Percentiles rank a stretch among this genome's conserved stretches.
These are phyloP conservation scores for Kalanchoe fedtschenkoi DNA, from an alignment of 164 flowering plant genomes.

Conservation along the genomic window DNA sequence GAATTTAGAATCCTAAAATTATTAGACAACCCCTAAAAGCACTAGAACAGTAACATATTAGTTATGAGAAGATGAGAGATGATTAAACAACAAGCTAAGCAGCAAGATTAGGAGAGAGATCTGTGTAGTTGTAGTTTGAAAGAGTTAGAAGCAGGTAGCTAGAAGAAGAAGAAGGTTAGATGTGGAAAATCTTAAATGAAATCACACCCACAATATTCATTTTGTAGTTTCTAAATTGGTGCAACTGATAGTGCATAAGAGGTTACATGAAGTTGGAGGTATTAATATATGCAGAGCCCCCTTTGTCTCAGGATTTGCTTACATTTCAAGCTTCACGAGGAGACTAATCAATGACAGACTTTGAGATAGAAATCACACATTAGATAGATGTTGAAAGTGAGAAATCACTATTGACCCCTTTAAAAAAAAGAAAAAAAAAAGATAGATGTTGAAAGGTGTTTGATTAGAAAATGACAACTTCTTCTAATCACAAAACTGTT, in stretches of 20 bases:
- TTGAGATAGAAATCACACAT: too few species aligned
- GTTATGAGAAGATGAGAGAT: too few species aligned
- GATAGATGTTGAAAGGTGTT: neutral
- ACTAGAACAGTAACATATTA: too few species aligned
- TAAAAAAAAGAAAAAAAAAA: too few species aligned
- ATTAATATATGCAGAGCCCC: neutral
- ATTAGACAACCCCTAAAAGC: too few species aligned
- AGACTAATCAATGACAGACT: neutral
- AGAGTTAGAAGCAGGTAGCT: too few species aligned
- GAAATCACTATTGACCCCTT: too few species aligned
- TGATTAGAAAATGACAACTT: neutral
- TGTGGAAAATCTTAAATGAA: neutral
- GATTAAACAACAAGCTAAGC: too few species aligned
- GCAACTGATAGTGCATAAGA: neutral
- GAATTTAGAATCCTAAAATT: too few species aligned
- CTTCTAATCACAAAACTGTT: neutral
- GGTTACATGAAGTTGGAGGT: neutral
- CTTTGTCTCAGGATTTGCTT: neutral
- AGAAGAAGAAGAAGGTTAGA: neutral
- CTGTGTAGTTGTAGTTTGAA: too few species aligned
- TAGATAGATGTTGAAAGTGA: too few species aligned
- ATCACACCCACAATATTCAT: conserved; percentile 1
- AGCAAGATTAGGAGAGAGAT: too few species aligned
- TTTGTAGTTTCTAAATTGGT: neutral
- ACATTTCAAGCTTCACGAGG: neutral